Evolutionary conservation across 768 basidiomycete genomes (phyloP).

Genomic region (Collybia mongolica): DNA sequence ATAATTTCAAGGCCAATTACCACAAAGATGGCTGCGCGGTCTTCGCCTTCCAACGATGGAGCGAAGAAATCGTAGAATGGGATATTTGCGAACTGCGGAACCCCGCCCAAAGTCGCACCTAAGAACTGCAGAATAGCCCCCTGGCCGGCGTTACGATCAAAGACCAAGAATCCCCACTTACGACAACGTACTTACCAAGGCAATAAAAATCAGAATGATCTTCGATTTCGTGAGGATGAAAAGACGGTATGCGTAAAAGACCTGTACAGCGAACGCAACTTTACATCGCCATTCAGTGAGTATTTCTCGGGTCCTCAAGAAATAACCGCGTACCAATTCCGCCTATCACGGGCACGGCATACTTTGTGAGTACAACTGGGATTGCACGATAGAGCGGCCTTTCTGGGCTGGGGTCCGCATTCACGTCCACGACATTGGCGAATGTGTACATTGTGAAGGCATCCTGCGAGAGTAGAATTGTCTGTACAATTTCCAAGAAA

Average conservation of each 20-base stretch:
- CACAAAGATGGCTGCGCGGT: background rate
- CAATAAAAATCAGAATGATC: background rate
- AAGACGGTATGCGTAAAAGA: slow-evolving; percentile 1
- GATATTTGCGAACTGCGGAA: background rate
- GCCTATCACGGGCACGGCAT: background rate
- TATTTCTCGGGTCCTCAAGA: no score
- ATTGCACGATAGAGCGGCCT: background rate
- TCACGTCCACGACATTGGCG: background rate
- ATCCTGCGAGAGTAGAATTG: slow-evolving; percentile 4
- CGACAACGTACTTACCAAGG: background rate
- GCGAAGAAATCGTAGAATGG: background rate
- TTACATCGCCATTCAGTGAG: no score
- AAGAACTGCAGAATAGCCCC: background rate
- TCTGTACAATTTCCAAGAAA: slow-evolving; percentile 11
- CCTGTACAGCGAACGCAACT: slow-evolving; percentile 1
- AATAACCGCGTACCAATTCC: background rate
- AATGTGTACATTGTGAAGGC: background rate
- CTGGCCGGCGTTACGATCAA: background rate
- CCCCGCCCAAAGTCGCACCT: background rate
- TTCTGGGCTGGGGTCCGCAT: background rate
- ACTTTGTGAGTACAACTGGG: background rate
- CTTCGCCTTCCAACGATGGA: no score
- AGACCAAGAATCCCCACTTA: no score
- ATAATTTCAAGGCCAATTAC: background rate
- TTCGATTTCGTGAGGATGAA: background rate